Conservation (phyloP, 495 filamentous ascomycete genomes). For the Penicillium angulare region DNA sequence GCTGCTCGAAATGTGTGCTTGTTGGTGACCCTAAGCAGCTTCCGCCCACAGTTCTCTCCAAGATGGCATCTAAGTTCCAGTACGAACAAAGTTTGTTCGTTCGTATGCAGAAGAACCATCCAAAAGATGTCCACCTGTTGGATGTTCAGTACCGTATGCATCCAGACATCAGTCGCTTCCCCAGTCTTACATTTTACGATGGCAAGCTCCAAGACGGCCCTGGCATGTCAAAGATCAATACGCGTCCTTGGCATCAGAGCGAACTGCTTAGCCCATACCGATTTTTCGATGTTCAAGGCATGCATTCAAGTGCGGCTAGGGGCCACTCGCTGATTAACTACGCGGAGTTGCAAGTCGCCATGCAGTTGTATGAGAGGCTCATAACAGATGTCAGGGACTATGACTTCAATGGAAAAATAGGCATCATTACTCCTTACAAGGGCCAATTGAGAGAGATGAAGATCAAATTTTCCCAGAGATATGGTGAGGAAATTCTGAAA, state of each 20-base stretch:
- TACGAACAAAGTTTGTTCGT: slow-evolving; percentile 99
- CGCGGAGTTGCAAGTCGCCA: slow-evolving; percentile 79
- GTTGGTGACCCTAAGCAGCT: slow-evolving; percentile 98
- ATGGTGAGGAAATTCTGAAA: slow-evolving; percentile 71
- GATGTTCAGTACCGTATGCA: slow-evolving; percentile 99
- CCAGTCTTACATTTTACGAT: slow-evolving; percentile 89
- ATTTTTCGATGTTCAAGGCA: slow-evolving; percentile 95
- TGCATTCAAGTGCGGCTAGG: slow-evolving; percentile 70
- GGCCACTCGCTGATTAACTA: slow-evolving; percentile 89
- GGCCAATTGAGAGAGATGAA: slow-evolving; percentile 83
- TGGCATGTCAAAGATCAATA: slow-evolving; percentile 72
- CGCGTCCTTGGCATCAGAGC: slow-evolving; percentile 81
- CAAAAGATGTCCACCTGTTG: slow-evolving; percentile 85
- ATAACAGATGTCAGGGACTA: slow-evolving; percentile 64
- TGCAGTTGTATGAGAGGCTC: slow-evolving; percentile 78
- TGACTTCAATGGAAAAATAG: slow-evolving; percentile 80
- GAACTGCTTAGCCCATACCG: slow-evolving; percentile 82
- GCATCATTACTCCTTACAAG: slow-evolving; percentile 97
- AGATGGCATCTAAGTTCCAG: slow-evolving; percentile 85
- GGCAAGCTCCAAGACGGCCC: slow-evolving; percentile 78
- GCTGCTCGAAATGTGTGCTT: slow-evolving; percentile 93
- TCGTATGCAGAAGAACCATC: slow-evolving; percentile 91
- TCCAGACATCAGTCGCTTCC: slow-evolving; percentile 88
- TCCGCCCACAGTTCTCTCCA: slow-evolving; percentile 91
- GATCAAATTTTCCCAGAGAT: slow-evolving; percentile 63